These are phyloP conservation scores for Purshia tridentata DNA, from an alignment of 306 rosid species.

Conservation along the genomic window DNA sequence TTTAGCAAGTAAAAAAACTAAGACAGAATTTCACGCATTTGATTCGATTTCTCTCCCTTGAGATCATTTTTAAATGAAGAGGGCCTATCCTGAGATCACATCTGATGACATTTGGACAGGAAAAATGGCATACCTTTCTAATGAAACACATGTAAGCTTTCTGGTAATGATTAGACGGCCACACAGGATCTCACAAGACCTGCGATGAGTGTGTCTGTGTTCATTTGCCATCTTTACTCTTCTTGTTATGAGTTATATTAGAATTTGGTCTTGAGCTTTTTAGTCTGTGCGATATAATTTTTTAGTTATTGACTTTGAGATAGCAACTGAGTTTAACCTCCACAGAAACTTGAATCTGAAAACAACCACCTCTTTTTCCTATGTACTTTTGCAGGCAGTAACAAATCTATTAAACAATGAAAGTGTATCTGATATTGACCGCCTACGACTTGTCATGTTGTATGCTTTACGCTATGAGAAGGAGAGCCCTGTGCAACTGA, in stretches of 20 bases:
- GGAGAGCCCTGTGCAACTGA: constrained; percentile 90
- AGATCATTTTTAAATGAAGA: not conserved
- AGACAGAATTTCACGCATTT: not conserved
- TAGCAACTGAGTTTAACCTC: not conserved
- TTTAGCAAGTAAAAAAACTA: not conserved
- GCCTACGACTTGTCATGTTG: constrained; percentile 79
- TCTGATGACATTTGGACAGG: not conserved
- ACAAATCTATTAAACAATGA: constrained; percentile 70
- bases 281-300: not conserved
- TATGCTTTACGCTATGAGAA: constrained; percentile 93
- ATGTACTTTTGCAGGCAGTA: constrained; percentile 67
- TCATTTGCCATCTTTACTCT: not conserved
- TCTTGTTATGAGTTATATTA: not conserved
- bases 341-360: constrained; percentile 6
- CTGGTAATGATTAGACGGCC: not conserved
- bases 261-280: not conserved
- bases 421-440: constrained; percentile 70
- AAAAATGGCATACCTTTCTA: not conserved
- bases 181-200: not conserved
- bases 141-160: not conserved
- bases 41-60: not conserved
- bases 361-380: constrained; percentile 22
- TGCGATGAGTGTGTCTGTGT: not conserved
- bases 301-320: constrained; percentile 14
- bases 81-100: not conserved